Evolutionary conservation across 495 filamentous ascomycete genomes (phyloP).

Genomic region (Hyaloscypha variabilis): DNA sequence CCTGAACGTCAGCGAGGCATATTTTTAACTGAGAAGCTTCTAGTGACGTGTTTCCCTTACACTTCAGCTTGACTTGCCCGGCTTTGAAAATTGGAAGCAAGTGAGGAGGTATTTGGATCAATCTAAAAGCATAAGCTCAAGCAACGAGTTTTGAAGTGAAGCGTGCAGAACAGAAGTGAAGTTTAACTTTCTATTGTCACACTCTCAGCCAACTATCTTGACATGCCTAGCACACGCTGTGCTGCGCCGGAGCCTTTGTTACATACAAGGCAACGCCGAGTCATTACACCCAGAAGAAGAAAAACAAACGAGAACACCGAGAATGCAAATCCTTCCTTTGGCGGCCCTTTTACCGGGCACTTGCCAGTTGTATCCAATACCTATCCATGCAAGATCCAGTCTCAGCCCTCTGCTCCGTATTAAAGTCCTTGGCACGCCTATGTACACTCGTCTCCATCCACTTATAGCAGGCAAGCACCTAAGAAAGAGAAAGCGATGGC

Average conservation of each 20-base stretch:
- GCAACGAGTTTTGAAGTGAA: no score
- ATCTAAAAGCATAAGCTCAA: no score
- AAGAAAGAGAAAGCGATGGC: slow-evolving; percentile 62
- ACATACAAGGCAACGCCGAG: not conserved
- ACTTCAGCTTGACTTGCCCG: no score
- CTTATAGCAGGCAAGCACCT: slow-evolving; percentile 64
- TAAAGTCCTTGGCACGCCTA: not conserved
- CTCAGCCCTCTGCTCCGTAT: not conserved
- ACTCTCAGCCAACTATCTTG: not conserved
- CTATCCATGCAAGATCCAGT: slow-evolving; percentile 1
- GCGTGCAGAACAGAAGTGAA: not conserved
- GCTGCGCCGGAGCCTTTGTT: not conserved
- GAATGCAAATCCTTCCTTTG: not conserved
- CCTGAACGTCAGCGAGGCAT: no score
- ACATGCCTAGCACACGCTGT: not conserved
- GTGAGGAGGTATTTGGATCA: no score
- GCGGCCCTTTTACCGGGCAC: not conserved
- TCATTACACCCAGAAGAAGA: not conserved
- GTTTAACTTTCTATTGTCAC: not conserved
- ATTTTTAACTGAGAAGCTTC: no score
- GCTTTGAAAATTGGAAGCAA: no score
- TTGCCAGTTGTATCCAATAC: not conserved
- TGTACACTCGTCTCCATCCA: not conserved
- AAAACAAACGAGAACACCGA: not conserved
- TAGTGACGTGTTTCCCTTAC: no score